These are phyloP conservation scores for Emericellopsis cladophorae DNA, from an alignment of 2,329 filamentous ascomycete genomes.

Conservation along the genomic window DNA sequence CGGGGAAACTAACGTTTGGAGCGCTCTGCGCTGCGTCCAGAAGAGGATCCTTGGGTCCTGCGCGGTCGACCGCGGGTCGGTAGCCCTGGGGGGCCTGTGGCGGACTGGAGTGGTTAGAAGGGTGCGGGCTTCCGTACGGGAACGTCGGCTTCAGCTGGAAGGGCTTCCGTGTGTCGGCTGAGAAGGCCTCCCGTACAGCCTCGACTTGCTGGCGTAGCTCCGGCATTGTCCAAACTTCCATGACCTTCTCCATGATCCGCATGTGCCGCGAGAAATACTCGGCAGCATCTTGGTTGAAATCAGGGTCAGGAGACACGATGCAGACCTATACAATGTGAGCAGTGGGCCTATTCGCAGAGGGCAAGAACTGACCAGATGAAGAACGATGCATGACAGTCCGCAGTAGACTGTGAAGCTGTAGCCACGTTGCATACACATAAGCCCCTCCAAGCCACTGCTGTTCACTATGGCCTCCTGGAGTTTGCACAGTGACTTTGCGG, in stretches of 20 bases:
- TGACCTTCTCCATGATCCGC: constrained; percentile 80
- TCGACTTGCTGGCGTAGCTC: constrained; percentile 87
- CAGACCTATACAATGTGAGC: constrained; percentile 51
- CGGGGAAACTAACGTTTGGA: constrained; percentile 53
- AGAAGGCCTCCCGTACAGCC: constrained; percentile 80
- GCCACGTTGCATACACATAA: constrained; percentile 85
- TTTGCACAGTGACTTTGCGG: constrained; percentile 75
- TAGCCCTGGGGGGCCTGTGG: constrained; percentile 37
- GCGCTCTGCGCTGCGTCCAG: constrained; percentile 42
- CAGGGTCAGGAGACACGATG: constrained; percentile 83
- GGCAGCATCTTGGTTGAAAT: constrained; percentile 71
- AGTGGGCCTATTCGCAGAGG: background rate
- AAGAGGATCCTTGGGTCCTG: constrained; percentile 37
- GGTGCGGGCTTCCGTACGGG: constrained; percentile 69
- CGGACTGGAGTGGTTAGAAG: constrained; percentile 50
- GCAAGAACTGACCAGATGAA: constrained; percentile 64
- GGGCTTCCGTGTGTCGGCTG: constrained; percentile 68
- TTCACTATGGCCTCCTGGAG: constrained; percentile 74
- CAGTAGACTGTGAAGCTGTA: constrained; percentile 95
- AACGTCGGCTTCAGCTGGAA: constrained; percentile 85
- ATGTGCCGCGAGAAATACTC: constrained; percentile 90
- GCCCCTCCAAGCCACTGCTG: constrained; percentile 63
- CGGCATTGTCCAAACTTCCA: constrained; percentile 72
- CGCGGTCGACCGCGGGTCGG: constrained; percentile 31
- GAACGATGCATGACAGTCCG: constrained; percentile 79